phyloP scores from a whole-genome alignment of 2,329 filamentous ascomycete genomes.

The Trichoderma arundinaceum region DNA sequence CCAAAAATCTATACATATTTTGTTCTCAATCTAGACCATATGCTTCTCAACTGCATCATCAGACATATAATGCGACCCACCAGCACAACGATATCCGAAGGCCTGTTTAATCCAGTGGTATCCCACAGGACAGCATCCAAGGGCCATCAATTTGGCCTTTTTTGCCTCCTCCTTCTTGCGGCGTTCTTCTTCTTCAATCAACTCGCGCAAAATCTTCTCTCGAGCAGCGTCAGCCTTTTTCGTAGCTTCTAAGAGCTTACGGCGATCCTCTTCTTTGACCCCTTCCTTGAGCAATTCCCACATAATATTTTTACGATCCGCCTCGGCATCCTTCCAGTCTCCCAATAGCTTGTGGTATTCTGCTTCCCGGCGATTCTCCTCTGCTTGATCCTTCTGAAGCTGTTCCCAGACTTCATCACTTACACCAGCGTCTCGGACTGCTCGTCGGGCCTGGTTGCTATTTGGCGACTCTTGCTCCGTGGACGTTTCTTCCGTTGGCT shows the following conservation, averaged over 20 bases:
- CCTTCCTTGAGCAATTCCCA: constrained; percentile 37
- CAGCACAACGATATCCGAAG: constrained; percentile 66
- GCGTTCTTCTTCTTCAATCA: constrained; percentile 48
- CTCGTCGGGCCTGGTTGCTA: neutral
- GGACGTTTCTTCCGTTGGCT: constrained; percentile 24
- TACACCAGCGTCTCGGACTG: constrained; percentile 60
- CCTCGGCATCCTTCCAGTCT: constrained; percentile 38
- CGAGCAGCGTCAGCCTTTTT: constrained; percentile 40
- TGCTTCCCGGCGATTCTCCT: constrained; percentile 46
- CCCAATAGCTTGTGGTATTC: constrained; percentile 46
- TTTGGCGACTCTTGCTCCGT: neutral
- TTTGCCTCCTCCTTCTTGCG: constrained; percentile 45
- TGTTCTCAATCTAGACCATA: neutral
- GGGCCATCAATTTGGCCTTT: constrained; percentile 54
- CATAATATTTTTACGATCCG: constrained; percentile 46
- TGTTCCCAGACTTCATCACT: constrained; percentile 66
- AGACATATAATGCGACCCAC: constrained; percentile 59
- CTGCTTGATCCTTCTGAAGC: constrained; percentile 57
- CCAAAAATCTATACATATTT: neutral
- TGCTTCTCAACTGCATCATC: constrained; percentile 24
- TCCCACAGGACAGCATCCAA: constrained; percentile 63
- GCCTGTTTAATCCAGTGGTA: constrained; percentile 66
- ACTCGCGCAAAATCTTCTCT: constrained; percentile 45
- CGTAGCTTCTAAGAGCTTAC: constrained; percentile 36
- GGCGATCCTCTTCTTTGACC: neutral